phyloP scores from a whole-genome alignment of 306 rosid genomes.

The Cucurbita maxima region DNA sequence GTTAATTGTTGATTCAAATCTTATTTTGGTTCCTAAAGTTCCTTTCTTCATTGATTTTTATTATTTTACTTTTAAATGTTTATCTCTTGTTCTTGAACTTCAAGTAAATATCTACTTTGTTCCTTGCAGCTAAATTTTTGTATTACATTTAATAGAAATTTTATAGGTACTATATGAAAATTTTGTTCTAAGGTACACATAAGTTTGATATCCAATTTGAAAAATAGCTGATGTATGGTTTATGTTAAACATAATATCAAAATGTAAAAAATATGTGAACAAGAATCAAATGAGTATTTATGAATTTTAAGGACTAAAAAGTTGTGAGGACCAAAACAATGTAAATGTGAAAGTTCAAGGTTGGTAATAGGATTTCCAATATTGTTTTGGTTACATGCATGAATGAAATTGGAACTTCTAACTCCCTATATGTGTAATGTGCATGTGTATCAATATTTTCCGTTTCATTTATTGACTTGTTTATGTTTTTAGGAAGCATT shows the following conservation, averaged over 20 bases:
- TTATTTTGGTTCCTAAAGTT: neutral
- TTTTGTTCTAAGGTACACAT: neutral
- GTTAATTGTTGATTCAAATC: neutral
- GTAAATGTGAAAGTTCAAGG: neutral
- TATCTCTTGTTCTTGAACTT: neutral
- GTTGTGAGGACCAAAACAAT: neutral
- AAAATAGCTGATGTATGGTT: neutral
- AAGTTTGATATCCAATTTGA: neutral
- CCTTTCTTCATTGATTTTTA: neutral
- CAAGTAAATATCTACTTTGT: neutral
- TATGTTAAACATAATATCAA: neutral
- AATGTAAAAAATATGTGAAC: neutral
- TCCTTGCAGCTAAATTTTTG: neutral
- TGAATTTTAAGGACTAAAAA: neutral
- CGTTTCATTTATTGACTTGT: neutral
- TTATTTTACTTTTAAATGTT: neutral
- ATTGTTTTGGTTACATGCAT: neutral
- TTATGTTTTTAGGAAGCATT: constrained; percentile 62
- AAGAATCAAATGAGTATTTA: neutral
- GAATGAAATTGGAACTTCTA: neutral
- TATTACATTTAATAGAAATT: neutral
- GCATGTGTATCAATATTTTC: neutral
- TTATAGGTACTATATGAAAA: neutral
- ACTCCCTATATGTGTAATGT: neutral
- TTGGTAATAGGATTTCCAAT: neutral